Percentiles rank a stretch among this genome's conserved stretches.
Conservation (phyloP, 345 rosid species). For the Syzygium aromaticum region DNA sequence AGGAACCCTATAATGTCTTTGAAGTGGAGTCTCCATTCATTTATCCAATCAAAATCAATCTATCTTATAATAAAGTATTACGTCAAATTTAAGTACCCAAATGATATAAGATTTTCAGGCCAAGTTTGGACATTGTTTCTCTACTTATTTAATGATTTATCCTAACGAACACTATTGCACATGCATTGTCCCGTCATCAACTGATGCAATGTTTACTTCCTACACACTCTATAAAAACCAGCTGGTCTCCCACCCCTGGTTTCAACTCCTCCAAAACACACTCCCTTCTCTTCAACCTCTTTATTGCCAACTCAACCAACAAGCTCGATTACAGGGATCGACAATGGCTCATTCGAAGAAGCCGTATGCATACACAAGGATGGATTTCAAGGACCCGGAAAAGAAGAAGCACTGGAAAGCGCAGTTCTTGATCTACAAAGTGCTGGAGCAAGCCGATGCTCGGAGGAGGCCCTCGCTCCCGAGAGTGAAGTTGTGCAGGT, state of each 20-base stretch:
- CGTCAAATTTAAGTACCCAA: background rate
- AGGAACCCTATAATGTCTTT: background rate
- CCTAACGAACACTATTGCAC: background rate
- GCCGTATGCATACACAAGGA: background rate
- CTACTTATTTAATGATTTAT: background rate
- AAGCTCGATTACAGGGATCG: background rate
- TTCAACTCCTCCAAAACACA: background rate
- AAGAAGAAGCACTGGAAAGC: constrained; percentile 1
- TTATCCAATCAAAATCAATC: background rate
- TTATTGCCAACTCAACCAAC: background rate
- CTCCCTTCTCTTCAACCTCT: background rate
- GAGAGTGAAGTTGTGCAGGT: background rate
- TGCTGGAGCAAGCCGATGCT: constrained; percentile 1
- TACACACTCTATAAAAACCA: background rate
- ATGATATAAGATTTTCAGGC: background rate
- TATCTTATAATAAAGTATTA: background rate
- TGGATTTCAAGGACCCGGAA: background rate
- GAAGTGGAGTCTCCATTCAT: background rate
- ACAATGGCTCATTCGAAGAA: background rate
- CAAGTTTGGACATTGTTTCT: background rate
- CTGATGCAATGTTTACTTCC: background rate
- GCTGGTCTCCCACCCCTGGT: background rate
- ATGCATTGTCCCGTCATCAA: background rate
- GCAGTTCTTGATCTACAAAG: constrained; percentile 7
- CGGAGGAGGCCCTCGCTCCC: background rate